Conservation (phyloP, 2,329 filamentous ascomycete species). For the Venturia effusa region DNA sequence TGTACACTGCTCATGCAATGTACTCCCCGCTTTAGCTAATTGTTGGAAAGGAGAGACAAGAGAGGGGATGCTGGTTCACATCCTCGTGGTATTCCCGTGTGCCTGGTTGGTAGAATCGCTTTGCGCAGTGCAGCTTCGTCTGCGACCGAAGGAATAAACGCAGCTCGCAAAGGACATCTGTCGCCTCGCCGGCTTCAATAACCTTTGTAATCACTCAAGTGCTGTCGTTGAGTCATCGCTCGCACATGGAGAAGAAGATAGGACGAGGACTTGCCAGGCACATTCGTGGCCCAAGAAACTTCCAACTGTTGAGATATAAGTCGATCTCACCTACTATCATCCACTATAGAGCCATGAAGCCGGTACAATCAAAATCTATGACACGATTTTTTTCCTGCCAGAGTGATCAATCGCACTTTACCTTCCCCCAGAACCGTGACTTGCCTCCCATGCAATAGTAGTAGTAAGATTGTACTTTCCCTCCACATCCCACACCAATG, state of each 20-base stretch:
- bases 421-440: background rate
- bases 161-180: too few species aligned
- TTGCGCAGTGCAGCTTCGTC: background rate
- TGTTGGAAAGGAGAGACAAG: background rate
- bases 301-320: background rate
- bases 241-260: background rate
- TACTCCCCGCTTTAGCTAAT: background rate
- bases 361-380: background rate
- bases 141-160: too few species aligned
- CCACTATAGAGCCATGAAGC: background rate
- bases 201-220: background rate
- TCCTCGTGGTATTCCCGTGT: background rate
- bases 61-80: background rate
- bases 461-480: too few species aligned
- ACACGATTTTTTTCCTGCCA: background rate
- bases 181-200: too few species aligned
- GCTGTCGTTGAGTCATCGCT: background rate
- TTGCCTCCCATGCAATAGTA: background rate
- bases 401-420: background rate
- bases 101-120: background rate
- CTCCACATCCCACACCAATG: background rate
- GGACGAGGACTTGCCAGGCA: background rate
- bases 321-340: background rate
- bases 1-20: slow-evolving; percentile 1
- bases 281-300: background rate